Evolutionary conservation across 1,139 yeast genomes (phyloP), one percentile per base, ranked within the genome.

Genomic region (Saccharomyces hybrid): DNA sequence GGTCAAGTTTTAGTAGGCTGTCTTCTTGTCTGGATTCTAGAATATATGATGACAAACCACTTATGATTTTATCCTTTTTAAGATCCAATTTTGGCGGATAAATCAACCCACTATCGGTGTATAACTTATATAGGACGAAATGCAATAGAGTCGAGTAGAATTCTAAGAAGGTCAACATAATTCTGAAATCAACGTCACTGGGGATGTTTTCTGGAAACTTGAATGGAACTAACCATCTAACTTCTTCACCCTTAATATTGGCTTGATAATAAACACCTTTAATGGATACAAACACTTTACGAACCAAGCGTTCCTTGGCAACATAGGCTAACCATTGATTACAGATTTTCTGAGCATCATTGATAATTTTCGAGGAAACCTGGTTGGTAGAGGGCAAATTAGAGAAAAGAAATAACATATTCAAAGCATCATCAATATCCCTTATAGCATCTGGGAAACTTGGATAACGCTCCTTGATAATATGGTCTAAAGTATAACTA

Each of bases 201-300:
- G 99, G 99, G 64, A 93, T 86, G 70, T 88, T 87, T 70, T 93
- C 96, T 25, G 99, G 97, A 76, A 91, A 93, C 72, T 90, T 91
- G 79, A 86, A 93, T 28, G 99, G 99, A 51, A 89, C 96, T 60
- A 93, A 80, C 99, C 99, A 93, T 75, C 95, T 82, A 52, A 93
- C 79, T 62, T 88, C 96, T 72, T 91, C 97, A 58, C 99, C 99
- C 70, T 81, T 84, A 49, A 93, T 84, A 58, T 72, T 81, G 44
- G 97, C 98, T 71, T 91, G 91, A 70, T 93, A 95, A 73, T 93
- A 93, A 26, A 91, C 95, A 74, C 99, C 99, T 73, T 95, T 93
- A 69, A 93, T 93, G 53, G 97, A 88, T 41, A 93, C 97, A 74
- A 93, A 93, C 8, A 91, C 97, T 71, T 93, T 93, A 64, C 85